These are phyloP conservation scores for Heterobasidion irregulare DNA, from an alignment of 1,284 basidiomycete genomes.

Conservation along the genomic window DNA sequence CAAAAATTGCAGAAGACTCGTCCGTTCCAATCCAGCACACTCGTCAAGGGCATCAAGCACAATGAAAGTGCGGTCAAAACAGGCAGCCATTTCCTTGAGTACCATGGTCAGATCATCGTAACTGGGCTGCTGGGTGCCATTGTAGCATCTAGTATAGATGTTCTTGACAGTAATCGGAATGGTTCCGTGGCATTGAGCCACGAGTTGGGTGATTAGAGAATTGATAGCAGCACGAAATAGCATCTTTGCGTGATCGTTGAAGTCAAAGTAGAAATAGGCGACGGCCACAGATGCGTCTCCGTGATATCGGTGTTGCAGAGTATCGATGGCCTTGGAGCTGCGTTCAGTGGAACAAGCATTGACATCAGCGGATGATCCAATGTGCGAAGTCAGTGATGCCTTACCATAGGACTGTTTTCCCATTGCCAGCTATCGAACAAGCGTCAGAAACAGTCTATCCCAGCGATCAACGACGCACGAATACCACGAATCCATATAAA, in stretches of 20 bases:
- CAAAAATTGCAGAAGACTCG: not conserved
- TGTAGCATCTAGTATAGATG: not conserved
- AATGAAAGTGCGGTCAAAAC: not conserved
- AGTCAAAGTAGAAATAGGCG: constrained; percentile 3
- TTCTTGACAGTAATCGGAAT: not conserved
- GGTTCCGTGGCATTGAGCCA: not conserved
- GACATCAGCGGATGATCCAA: no score
- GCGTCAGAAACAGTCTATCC: no score
- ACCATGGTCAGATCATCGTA: not conserved
- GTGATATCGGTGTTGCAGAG: not conserved
- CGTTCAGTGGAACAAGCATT: not conserved
- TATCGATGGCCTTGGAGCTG: constrained; percentile 2
- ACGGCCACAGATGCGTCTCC: not conserved
- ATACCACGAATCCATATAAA: constrained; percentile 1
- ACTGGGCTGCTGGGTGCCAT: not conserved
- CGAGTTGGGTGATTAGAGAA: constrained; percentile 2
- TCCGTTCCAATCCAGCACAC: not conserved
- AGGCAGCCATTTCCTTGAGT: not conserved
- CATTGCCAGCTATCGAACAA: not conserved
- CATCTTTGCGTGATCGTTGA: not conserved
- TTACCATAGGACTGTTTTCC: constrained; percentile 5
- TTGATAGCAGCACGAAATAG: not conserved
- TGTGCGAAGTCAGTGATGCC: not conserved
- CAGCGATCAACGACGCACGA: not conserved
- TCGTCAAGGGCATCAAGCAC: constrained; percentile 4